Conservation (phyloP, 257 asterid genomes). For the Rhazya stricta region DNA sequence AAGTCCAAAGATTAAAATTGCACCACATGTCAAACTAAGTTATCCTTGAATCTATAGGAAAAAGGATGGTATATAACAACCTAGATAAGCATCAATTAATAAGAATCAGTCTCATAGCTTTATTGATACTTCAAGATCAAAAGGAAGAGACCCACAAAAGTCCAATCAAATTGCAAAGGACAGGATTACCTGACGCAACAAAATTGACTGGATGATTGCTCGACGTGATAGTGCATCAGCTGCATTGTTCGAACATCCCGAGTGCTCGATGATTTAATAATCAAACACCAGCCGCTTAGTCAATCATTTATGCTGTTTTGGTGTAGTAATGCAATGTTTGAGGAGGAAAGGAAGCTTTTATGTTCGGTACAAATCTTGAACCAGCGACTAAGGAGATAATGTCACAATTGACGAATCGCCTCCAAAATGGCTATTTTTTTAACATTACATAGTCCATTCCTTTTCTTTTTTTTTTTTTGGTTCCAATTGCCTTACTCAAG, state of each 20-base stretch:
- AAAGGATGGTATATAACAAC: neutral
- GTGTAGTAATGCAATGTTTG: neutral
- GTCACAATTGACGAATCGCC: neutral
- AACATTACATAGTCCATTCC: neutral
- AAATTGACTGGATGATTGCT: too few relatives aligned
- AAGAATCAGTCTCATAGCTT: too few relatives aligned
- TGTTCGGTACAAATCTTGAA: too few relatives aligned
- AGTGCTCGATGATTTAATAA: neutral
- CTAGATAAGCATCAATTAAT: too few relatives aligned
- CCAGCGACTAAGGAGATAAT: neutral
- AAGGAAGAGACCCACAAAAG: too few relatives aligned
- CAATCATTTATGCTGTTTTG: neutral
- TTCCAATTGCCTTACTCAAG: too few relatives aligned
- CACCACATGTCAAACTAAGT: slow-evolving; percentile 67
- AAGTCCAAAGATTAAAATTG: slow-evolving; percentile 78
- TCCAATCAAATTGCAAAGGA: too few relatives aligned
- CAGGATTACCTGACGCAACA: too few relatives aligned
- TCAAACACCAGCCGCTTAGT: neutral
- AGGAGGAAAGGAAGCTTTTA: too few relatives aligned
- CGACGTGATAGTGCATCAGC: too few relatives aligned
- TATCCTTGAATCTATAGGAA: slow-evolving; percentile 70
- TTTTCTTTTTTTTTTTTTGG: neutral
- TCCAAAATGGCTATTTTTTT: neutral
- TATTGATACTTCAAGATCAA: too few relatives aligned
- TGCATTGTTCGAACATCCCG: neutral